These are phyloP conservation scores for Globisporangium nodosum DNA, from an alignment of 352 stramenopile species.

Conservation along the genomic window DNA sequence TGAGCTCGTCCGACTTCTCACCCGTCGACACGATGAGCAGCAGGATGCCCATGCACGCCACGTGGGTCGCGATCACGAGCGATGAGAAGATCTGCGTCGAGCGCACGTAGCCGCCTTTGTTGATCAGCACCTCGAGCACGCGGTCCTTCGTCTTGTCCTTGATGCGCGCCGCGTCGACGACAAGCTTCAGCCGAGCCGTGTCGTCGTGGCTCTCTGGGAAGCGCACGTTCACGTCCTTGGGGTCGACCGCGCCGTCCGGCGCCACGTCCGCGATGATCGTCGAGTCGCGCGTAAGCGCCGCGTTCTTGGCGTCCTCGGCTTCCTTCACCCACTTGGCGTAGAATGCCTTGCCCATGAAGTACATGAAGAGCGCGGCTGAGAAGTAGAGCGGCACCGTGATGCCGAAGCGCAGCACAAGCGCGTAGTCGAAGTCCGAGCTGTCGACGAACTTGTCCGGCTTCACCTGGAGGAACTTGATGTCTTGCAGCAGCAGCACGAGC, in stretches of 20 bases:
- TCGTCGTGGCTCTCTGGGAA: slow-evolving; percentile 9
- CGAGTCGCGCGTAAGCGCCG: slow-evolving; percentile 35
- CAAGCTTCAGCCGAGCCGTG: slow-evolving; percentile 29
- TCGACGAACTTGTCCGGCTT: slow-evolving; percentile 48
- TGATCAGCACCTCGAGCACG: slow-evolving; percentile 53
- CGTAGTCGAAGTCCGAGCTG: slow-evolving; percentile 47
- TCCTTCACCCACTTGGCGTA: slow-evolving; percentile 67
- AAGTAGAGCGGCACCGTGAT: slow-evolving; percentile 74
- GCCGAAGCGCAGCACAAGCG: slow-evolving; percentile 57
- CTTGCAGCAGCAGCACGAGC: slow-evolving; percentile 65
- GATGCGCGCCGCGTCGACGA: slow-evolving; percentile 41
- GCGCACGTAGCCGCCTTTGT: slow-evolving; percentile 76
- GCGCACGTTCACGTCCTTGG: slow-evolving; percentile 14
- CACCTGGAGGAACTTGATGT: slow-evolving; percentile 75
- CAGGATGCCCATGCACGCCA: slow-evolving; percentile 67
- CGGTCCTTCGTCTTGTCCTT: slow-evolving; percentile 44
- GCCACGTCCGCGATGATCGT: slow-evolving; percentile 24
- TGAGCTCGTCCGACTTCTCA: slow-evolving; percentile 21
- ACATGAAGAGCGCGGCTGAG: slow-evolving; percentile 67
- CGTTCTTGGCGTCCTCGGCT: slow-evolving; percentile 56
- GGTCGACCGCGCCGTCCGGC: neutral
- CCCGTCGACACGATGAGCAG: slow-evolving; percentile 56
- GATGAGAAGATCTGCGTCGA: slow-evolving; percentile 74
- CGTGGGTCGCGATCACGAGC: slow-evolving; percentile 61
- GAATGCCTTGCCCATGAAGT: slow-evolving; percentile 68